Conservation (phyloP, 2,329 filamentous ascomycete species). For the Epichloe gansuensis region DNA sequence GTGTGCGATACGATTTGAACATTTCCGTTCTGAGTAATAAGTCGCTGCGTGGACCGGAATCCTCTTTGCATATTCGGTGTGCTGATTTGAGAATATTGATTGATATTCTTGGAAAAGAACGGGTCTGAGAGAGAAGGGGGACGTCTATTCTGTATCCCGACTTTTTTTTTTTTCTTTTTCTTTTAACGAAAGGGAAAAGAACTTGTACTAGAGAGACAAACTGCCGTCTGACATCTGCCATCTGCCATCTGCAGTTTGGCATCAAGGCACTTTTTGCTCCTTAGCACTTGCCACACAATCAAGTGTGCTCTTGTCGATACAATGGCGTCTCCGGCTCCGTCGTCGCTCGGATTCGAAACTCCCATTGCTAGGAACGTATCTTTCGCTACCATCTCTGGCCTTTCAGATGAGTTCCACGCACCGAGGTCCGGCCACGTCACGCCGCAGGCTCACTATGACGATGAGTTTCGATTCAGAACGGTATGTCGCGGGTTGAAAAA, state of each 20-base stretch:
- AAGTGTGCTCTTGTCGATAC: background rate
- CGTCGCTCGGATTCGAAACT: background rate
- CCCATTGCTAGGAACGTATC: constrained; percentile 5
- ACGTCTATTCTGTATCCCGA: too few species aligned
- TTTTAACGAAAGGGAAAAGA: too few species aligned
- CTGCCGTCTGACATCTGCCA: too few species aligned
- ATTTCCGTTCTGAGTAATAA: background rate
- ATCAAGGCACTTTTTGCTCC: too few species aligned
- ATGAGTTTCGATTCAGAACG: constrained; percentile 20
- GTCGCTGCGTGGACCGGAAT: background rate
- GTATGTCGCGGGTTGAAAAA: constrained; percentile 6
- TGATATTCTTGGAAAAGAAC: too few species aligned
- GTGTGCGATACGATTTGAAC: background rate
- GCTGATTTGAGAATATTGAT: too few species aligned
- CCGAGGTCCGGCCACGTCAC: background rate
- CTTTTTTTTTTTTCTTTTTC: too few species aligned
- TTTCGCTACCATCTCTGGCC: constrained; percentile 2
- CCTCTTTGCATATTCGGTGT: background rate
- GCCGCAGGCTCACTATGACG: constrained; percentile 11
- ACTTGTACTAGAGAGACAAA: too few species aligned
- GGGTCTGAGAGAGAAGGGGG: too few species aligned
- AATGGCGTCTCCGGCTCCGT: constrained; percentile 3
- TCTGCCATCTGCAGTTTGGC: background rate
- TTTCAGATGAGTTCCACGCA: background rate
- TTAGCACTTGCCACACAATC: background rate